Base-by-base conservation (phyloP, 2,329 filamentous ascomycete genomes). In the Fusarium pseudonygamai region DNA sequence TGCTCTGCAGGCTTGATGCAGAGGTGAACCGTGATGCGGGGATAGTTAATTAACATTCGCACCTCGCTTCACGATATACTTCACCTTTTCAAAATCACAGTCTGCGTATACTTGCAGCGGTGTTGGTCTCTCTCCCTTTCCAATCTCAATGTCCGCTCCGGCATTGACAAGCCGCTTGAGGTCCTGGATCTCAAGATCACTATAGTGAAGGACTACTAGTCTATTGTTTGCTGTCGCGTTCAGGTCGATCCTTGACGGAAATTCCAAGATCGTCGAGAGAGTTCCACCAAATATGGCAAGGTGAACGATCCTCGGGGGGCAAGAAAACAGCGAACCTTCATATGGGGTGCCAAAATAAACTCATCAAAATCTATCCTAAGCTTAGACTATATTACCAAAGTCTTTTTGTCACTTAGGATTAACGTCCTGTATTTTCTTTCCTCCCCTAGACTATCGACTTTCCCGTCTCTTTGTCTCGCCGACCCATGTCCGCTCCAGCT, bases 171-270 rank as follows among this genome's bases (percentile, higher is more conserved):
- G 45, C 0, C 28, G 37, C 5, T 46, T 67, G 4, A 47, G 15
- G 3, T 65, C 36, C 11, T 3, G 3, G 2, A 47, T 0, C 0
- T 40, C 0, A 15, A 50, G 39, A 30, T 11, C 13, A 0, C 3
- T 2, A 4, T n/a, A 18, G 45, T 67, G 64, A 7, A 67, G 16
- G 6, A 22, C 43, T 6, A 45, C 20, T 2, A n/a, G 12, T 0
- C 39, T 18, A 1, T 59, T 6, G 3, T 5, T 7, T 2, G 32
- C n/a, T 1, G 12, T 16, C 4, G n/a, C 32, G 53, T 65, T 36
- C 1, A 67, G 8, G 7, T 67, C 40, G 11, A 67, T 42, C n/a
- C 46, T n/a, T 0, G 26, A n/a, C 0, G 53, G 11, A 2, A 67
- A 65, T 15, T 67, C 64, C 28, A 67, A 26, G 18, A 65, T 3